These are phyloP conservation scores for Pestalotiopsis sp. DNA, from an alignment of 2,329 filamentous ascomycete genomes.

Conservation along the genomic window DNA sequence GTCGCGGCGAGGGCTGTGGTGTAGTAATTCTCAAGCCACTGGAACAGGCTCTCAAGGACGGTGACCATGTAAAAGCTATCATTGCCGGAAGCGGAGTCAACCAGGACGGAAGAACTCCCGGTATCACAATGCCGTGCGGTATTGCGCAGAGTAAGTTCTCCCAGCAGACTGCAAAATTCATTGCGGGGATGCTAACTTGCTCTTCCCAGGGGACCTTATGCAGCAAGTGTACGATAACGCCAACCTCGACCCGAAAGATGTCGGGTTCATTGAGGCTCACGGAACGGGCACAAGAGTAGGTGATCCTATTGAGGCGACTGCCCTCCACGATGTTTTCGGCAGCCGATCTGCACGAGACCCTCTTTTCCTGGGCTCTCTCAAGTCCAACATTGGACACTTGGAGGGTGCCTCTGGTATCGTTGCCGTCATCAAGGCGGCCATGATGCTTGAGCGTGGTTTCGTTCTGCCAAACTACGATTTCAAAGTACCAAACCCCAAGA, in stretches of 20 bases:
- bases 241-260: slow-evolving; percentile 38
- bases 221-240: slow-evolving; percentile 40
- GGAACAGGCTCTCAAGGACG: slow-evolving; percentile 52
- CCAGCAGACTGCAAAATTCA: background rate
- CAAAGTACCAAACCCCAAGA: slow-evolving; percentile 47
- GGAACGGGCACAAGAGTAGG: slow-evolving; percentile 57
- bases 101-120: slow-evolving; percentile 56
- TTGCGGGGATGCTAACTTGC: background rate
- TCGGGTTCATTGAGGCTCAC: slow-evolving; percentile 51
- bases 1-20: slow-evolving; percentile 59
- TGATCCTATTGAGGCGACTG: slow-evolving; percentile 55
- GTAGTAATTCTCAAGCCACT: slow-evolving; percentile 58
- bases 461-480: slow-evolving; percentile 52
- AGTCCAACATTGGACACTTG: slow-evolving; percentile 52
- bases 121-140: slow-evolving; percentile 56
- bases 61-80: slow-evolving; percentile 53
- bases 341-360: slow-evolving; percentile 40
- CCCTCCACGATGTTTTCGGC: slow-evolving; percentile 45
- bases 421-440: slow-evolving; percentile 50
- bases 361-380: slow-evolving; percentile 48
- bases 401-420: slow-evolving; percentile 53
- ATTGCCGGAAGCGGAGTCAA: slow-evolving; percentile 52
- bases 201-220: slow-evolving; percentile 38
- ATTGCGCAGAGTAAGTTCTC: slow-evolving; percentile 42
- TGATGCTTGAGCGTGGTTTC: slow-evolving; percentile 52